Percentiles rank a stretch among this genome's conserved stretches.
phyloP scores from a whole-genome alignment of 2,329 filamentous ascomycete species.

The Ophiostoma quercus region DNA sequence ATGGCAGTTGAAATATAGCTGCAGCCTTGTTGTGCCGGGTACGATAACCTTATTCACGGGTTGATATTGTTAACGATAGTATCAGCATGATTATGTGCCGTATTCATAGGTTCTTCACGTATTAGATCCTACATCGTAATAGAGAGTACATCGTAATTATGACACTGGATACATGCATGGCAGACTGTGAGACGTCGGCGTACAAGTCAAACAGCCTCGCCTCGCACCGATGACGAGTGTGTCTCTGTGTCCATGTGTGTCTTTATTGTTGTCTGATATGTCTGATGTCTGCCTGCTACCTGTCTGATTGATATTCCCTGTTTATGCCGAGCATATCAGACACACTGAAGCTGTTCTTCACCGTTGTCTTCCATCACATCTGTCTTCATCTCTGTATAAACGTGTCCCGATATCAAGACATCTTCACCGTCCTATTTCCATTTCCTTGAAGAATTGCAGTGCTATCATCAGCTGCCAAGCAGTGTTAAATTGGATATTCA shows the following conservation, averaged over 20 bases:
- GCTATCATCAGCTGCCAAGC: background rate
- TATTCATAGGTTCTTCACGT: too few relatives aligned
- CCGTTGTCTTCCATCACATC: background rate
- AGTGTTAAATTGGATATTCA: background rate
- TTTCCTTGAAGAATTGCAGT: background rate
- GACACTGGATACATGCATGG: background rate
- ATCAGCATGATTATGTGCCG: too few relatives aligned
- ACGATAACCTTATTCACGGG: background rate
- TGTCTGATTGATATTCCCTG: background rate
- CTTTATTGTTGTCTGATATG: background rate
- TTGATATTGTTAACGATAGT: background rate
- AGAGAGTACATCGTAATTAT: too few relatives aligned
- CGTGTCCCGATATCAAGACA: background rate
- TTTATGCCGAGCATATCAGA: background rate
- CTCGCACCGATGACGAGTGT: background rate
- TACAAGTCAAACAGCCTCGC: background rate
- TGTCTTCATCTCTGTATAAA: too few relatives aligned
- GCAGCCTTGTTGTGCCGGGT: slow-evolving; percentile 2
- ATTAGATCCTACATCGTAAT: too few relatives aligned
- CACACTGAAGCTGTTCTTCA: background rate
- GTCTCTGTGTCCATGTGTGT: background rate
- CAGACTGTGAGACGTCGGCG: slow-evolving; percentile 1
- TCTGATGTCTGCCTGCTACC: background rate
- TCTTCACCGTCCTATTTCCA: background rate
- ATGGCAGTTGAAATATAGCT: background rate